phyloP scores from a whole-genome alignment of 176 grass and related monocot species.

The Calamus simplicifolius region DNA sequence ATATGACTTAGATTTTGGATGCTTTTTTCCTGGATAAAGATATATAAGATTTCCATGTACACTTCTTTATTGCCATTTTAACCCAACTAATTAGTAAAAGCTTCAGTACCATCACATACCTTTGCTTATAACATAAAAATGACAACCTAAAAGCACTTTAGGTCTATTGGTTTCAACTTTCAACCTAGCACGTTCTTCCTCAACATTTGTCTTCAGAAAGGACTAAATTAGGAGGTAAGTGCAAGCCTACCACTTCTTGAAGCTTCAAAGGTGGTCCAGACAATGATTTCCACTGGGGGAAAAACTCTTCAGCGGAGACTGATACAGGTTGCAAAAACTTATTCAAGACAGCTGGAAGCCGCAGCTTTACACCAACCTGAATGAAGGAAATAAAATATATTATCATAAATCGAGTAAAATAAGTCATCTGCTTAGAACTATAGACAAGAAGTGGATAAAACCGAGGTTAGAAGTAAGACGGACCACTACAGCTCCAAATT shows the following conservation, averaged over 20 bases:
- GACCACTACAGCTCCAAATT: constrained; percentile 65
- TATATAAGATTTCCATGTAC: too few relatives aligned
- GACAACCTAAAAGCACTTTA: too few relatives aligned
- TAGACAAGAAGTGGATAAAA: constrained; percentile 10
- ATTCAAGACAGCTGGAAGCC: constrained; percentile 75
- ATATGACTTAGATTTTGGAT: too few relatives aligned
- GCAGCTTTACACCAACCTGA: constrained; percentile 76
- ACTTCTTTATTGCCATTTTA: too few relatives aligned
- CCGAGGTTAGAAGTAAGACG: constrained; percentile 7
- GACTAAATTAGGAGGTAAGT: too few relatives aligned
- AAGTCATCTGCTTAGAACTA: neutral
- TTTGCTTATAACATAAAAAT: too few relatives aligned
- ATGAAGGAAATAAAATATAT: constrained; percentile 22
- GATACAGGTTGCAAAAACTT: constrained; percentile 90
- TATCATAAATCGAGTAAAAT: neutral
- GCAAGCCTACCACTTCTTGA: constrained; percentile 89
- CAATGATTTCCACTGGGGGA: constrained; percentile 88
- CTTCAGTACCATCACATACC: too few relatives aligned
- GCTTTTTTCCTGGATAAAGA: too few relatives aligned
- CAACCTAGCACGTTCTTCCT: too few relatives aligned
- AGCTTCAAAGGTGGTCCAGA: constrained; percentile 70
- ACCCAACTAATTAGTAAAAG: too few relatives aligned
- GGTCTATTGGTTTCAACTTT: too few relatives aligned
- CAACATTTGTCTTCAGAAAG: too few relatives aligned
- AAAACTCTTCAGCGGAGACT: constrained; percentile 86